Conservation (phyloP, 1,139 yeast species). For the Debaryomycetaceae sp. region DNA sequence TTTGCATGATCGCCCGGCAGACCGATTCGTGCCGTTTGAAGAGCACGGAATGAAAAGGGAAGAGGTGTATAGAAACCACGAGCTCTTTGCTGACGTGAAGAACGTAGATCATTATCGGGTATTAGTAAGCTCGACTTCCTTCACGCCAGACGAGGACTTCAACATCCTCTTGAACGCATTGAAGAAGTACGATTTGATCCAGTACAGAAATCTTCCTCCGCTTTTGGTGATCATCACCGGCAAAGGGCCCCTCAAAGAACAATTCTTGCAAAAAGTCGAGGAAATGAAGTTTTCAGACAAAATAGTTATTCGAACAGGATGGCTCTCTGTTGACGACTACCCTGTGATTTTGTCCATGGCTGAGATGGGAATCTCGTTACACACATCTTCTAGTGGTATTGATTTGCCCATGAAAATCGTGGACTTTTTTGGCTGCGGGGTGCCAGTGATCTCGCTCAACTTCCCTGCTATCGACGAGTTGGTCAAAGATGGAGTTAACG, state of each 20-base stretch:
- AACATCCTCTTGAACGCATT: constrained; percentile 66
- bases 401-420: constrained; percentile 97
- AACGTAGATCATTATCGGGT: constrained; percentile 48
- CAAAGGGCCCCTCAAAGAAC: constrained; percentile 75
- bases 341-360: constrained; percentile 73
- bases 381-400: constrained; percentile 86
- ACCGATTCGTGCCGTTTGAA: constrained; percentile 54
- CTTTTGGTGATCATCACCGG: constrained; percentile 81
- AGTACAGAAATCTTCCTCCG: constrained; percentile 33
- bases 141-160: constrained; percentile 94
- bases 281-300: constrained; percentile 37
- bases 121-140: constrained; percentile 83
- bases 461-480: constrained; percentile 72
- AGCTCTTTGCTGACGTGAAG: constrained; percentile 34
- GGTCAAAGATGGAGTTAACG: constrained; percentile 46
- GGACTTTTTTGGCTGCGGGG: constrained; percentile 94
- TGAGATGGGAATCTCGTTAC: constrained; percentile 86
- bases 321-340: constrained; percentile 81
- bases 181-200: constrained; percentile 47
- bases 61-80: constrained; percentile 35
- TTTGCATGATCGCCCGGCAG: constrained; percentile 74
- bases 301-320: constrained; percentile 55
- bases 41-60: constrained; percentile 15
- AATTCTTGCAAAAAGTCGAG: constrained; percentile 46
- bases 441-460: constrained; percentile 79